These are phyloP conservation scores for Colletotrichum viniferum DNA, from an alignment of 2,329 filamentous ascomycete genomes.

Conservation along the genomic window DNA sequence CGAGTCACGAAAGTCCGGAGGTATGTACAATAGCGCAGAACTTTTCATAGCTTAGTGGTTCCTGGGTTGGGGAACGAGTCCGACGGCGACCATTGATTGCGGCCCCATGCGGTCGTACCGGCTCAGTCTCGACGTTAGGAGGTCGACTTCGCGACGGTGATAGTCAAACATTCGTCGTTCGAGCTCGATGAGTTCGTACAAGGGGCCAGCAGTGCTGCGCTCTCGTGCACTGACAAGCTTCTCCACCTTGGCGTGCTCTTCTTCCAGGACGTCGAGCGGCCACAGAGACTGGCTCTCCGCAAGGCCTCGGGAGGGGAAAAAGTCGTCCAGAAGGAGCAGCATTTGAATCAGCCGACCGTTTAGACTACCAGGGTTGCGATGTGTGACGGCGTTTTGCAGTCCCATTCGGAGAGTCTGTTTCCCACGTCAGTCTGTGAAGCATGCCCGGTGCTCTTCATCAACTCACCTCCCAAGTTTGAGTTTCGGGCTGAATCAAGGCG, in stretches of 20 bases:
- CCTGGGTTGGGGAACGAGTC: background rate
- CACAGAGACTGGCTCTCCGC: background rate
- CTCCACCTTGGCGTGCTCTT: conserved; percentile 11
- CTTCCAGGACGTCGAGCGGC: conserved; percentile 8
- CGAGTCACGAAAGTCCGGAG: background rate
- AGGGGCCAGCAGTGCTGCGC: background rate
- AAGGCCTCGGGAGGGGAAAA: background rate
- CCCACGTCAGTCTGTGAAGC: background rate
- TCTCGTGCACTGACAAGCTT: background rate
- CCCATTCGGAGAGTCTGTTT: conserved; percentile 5
- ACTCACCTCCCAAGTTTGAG: conserved; percentile 43
- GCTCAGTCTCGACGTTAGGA: background rate
- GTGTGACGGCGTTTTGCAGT: conserved; percentile 12
- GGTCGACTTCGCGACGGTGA: conserved; percentile 3
- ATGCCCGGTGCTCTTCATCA: background rate
- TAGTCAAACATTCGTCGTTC: conserved; percentile 8
- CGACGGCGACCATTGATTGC: background rate
- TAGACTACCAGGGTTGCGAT: conserved; percentile 4
- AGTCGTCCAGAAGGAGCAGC: conserved; percentile 10
- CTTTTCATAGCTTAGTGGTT: background rate
- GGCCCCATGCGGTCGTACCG: background rate
- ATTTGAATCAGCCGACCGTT: conserved; percentile 12
- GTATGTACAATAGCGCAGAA: background rate
- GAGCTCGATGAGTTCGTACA: conserved; percentile 3
- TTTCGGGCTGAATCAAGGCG: conserved; percentile 30